phyloP scores from a whole-genome alignment of 306 rosid genomes.

The Pachyrhizus erosus region DNA sequence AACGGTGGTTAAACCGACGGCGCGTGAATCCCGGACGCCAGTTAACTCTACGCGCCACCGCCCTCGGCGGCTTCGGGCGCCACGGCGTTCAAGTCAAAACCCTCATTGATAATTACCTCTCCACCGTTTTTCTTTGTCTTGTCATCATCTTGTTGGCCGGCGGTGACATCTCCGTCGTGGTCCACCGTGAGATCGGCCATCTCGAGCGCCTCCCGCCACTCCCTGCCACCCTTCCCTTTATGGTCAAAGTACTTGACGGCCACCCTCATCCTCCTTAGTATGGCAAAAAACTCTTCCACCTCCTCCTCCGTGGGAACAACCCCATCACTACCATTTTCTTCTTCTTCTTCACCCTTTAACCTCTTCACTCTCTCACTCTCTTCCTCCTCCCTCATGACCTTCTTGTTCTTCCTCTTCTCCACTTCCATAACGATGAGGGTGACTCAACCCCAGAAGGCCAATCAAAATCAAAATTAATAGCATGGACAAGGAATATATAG shows the following conservation, averaged over 20 bases:
- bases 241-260: conserved; percentile 71
- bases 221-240: conserved; percentile 39
- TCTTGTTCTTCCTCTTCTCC: conserved; percentile 44
- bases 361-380: conserved; percentile 21
- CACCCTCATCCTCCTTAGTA: conserved; percentile 71
- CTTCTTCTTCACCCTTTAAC: background rate
- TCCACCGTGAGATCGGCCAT: conserved; percentile 20
- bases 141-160: background rate
- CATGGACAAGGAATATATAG: background rate
- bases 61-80: conserved; percentile 57
- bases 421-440: conserved; percentile 44
- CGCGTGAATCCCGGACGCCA: conserved; percentile 7
- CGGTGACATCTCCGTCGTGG: background rate
- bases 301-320: conserved; percentile 61
- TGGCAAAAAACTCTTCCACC: conserved; percentile 80
- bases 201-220: conserved; percentile 47
- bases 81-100: conserved; percentile 59
- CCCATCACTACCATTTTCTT: background rate
- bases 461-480: background rate
- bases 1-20: background rate
- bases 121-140: background rate
- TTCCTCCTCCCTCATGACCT: conserved; percentile 34
- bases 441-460: conserved; percentile 9
- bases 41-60: conserved; percentile 35
- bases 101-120: background rate